Base-by-base conservation (phyloP, 192 early-diverging fungal genomes). In the Coemansia sp. region DNA sequence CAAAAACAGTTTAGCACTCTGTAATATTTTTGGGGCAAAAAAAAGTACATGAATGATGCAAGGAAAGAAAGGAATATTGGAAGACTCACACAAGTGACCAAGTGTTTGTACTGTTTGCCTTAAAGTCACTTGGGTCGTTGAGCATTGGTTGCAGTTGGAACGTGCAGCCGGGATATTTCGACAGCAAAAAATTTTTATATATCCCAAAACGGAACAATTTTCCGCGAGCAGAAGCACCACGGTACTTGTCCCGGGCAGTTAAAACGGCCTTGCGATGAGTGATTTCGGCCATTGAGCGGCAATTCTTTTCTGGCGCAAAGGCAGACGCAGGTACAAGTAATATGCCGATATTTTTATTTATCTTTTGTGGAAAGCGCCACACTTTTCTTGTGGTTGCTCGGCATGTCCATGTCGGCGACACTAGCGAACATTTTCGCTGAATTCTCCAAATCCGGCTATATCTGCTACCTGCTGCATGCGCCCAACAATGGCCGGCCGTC, bases 1-100 rank as follows among this genome's bases (percentile, higher is more conserved):
- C 36, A 38, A 40, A 40, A 15, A 17, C 51, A 38, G 37, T 39
- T 39, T 39, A 28, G 20, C 20, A 40, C 51, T 37, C 31, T 20
- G 18, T 52, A 36, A 40, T 53, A 32, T 40, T 52, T 52, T 38
- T 38, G 34, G 51, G 38, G 38, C 17, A 39, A 38, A 40, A 39
- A 53, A 30, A 53, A n/a, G n/a, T 20, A 39, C 21, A 53, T 51
- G 36, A 40, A 40, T 53, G 51, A 53, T 53, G 51, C 38, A 18
- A 28, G 23, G 45, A 38, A 53, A 38, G 40, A 53, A 40, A 37
- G 51, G 6, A 15, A 18, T 53, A 14, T 53, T 38, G 37, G 18
- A 11, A 53, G 14, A 40, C 38, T 12, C 21, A 21, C 11, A 45
- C 43, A 45, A 20, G 18, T 37, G 11, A 40, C 23, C 23, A 4